Evolutionary conservation across 306 rosid genomes (phyloP).

Genomic region (Cercis canadensis): DNA sequence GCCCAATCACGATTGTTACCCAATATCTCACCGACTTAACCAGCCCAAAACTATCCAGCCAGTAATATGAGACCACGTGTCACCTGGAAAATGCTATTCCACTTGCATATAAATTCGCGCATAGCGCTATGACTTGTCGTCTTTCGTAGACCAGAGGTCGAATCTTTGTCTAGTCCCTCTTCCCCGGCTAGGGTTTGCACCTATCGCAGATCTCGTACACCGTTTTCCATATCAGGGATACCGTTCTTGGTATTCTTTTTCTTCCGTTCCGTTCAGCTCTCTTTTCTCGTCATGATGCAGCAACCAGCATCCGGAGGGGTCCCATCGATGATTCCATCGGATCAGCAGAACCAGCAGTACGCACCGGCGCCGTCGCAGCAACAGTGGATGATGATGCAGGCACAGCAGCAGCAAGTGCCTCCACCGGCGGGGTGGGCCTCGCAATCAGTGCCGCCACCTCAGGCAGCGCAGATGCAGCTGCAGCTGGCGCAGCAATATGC

Average conservation of each 20-base stretch:
- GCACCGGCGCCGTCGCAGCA: constrained; percentile 37
- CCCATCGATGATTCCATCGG: constrained; percentile 38
- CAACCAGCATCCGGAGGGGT: constrained; percentile 46
- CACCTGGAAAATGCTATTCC: neutral
- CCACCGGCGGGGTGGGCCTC: constrained; percentile 45
- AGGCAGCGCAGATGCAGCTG: constrained; percentile 20
- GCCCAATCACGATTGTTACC: neutral
- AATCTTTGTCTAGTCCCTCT: neutral
- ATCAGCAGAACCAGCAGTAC: constrained; percentile 42
- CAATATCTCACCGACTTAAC: neutral
- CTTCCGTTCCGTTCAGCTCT: neutral
- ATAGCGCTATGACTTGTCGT: neutral
- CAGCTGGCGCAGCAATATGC: constrained; percentile 49
- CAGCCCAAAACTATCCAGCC: constrained; percentile 9
- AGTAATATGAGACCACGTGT: constrained; percentile 33
- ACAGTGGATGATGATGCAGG: constrained; percentile 58
- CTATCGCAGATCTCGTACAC: neutral
- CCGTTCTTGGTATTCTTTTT: neutral
- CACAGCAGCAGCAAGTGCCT: constrained; percentile 35
- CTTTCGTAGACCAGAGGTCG: neutral
- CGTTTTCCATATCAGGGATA: no score
- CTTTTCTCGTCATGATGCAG: constrained; percentile 45
- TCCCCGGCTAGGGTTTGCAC: constrained; percentile 24
- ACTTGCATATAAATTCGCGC: neutral
- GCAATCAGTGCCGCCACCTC: constrained; percentile 36